Conservation (phyloP, 2,329 filamentous ascomycete species). For the Aspergillus carbonarius region DNA sequence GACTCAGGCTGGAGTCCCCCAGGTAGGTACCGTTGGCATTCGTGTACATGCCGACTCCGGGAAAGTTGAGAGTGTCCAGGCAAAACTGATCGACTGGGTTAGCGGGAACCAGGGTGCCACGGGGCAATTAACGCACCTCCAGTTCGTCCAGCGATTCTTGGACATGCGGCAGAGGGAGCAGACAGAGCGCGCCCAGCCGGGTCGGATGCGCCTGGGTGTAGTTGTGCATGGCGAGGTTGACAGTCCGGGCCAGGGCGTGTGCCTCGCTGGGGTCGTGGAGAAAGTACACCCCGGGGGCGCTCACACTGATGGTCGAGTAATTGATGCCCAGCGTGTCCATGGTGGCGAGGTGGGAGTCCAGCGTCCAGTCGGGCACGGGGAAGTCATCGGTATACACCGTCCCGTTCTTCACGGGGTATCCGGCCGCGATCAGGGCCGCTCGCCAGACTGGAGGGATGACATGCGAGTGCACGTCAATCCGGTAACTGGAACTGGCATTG, state of each 20-base stretch:
- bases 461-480: constrained; percentile 20
- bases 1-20: neutral
- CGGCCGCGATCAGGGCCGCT: neutral
- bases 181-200: neutral
- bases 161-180: neutral
- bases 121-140: neutral
- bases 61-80: neutral
- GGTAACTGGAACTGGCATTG: constrained; percentile 7
- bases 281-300: neutral
- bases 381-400: neutral
- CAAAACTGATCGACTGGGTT: neutral
- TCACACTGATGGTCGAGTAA: constrained; percentile 3
- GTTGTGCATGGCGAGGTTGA: neutral
- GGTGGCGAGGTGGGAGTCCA: neutral
- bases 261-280: neutral
- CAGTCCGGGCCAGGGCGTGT: neutral
- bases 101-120: neutral
- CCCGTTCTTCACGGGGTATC: neutral
- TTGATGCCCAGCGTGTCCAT: neutral
- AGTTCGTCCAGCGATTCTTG: neutral
- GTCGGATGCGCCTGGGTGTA: neutral
- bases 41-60: constrained; percentile 1
- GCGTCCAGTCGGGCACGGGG: constrained; percentile 2
- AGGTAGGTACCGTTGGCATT: constrained; percentile 5
- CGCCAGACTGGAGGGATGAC: neutral